Evolutionary conservation across 78 protist species (phyloP).

Genomic region (Protostelium mycophagum): DNA sequence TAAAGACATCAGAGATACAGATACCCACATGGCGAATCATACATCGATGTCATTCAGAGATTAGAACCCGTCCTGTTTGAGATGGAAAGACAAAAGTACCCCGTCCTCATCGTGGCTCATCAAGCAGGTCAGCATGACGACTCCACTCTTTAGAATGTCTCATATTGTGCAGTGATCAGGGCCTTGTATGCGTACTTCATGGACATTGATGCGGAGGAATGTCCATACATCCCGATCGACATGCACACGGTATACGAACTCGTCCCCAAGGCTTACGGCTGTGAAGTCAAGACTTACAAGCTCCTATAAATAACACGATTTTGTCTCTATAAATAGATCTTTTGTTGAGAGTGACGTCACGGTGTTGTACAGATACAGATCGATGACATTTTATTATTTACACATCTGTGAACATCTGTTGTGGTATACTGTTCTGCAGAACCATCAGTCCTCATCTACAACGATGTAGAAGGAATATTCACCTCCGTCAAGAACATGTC

Average conservation of each 20-base stretch:
- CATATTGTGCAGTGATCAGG: neutral
- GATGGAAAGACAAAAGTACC: conserved; percentile 69
- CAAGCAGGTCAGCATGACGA: conserved; percentile 73
- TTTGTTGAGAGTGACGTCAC: too few species aligned
- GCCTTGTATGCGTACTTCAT: conserved; percentile 68
- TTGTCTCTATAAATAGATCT: too few species aligned
- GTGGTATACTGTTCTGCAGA: too few species aligned
- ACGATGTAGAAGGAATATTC: too few species aligned
- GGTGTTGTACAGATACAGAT: too few species aligned
- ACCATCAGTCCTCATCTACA: too few species aligned
- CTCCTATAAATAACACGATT: too few species aligned
- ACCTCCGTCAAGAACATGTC: neutral
- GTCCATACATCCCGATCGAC: conserved; percentile 63
- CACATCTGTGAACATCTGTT: too few species aligned
- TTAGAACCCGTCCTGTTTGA: conserved; percentile 87
- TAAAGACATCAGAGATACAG: conserved; percentile 39
- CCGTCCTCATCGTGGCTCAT: conserved; percentile 80
- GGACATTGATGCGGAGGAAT: conserved; percentile 55
- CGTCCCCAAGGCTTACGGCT: conserved; percentile 66
- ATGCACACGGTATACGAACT: conserved; percentile 79
- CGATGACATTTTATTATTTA: too few species aligned
- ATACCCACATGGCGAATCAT: conserved; percentile 92
- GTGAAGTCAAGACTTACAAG: conserved; percentile 51
- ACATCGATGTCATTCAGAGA: conserved; percentile 78
- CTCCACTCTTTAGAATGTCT: neutral